Evolutionary conservation across 805 yeast genomes (phyloP), one percentile per base, ranked within the genome.

Genomic region (Pichia exigua): DNA sequence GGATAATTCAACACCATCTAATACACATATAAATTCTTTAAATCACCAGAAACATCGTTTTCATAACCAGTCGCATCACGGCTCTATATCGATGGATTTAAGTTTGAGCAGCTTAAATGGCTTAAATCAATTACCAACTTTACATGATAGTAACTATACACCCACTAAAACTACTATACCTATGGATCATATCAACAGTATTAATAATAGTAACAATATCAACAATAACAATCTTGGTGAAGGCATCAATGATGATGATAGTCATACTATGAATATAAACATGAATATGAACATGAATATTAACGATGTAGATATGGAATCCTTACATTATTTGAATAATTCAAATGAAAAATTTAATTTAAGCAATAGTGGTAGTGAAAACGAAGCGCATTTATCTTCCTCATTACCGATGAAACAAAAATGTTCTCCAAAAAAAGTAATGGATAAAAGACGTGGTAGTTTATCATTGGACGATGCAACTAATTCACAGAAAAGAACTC

Each of bases 401-500:
- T 24, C 47, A 3, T 13, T 17, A 12, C 35, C 47, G 4, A 20
- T 45, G 15, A 52, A 52, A 21, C 54, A 52, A 40, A 49, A 52
- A n/a, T 45, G 51, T 4, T 54, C 57, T 18, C 57, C 57, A n/a
- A 51, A 51, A 27, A 51, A 46, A 26, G n/a, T 28, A 7, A n/a
- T 46, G 8, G 48, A 48, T 26, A 49, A 49, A 20, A 49, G 47
- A 39, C 40, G 47, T 35, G 42, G 51, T 10, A 53, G 53, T 47
- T 18, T 48, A n/a, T 44, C 49, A 6, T 20, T 24, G 5, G 56
- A 54, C 22, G 56, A 54, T 9, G 20, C 35, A 1, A 44, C 44
- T 22, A 47, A 47, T 26, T 64, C 58, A 44, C 66, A 65, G 11
- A 54, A 65, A 44, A 55, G 73, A 40, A 65, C 72, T 10, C 59